phyloP scores from a whole-genome alignment of 164 flowering plant genomes.

The Houttuynia cordata region DNA sequence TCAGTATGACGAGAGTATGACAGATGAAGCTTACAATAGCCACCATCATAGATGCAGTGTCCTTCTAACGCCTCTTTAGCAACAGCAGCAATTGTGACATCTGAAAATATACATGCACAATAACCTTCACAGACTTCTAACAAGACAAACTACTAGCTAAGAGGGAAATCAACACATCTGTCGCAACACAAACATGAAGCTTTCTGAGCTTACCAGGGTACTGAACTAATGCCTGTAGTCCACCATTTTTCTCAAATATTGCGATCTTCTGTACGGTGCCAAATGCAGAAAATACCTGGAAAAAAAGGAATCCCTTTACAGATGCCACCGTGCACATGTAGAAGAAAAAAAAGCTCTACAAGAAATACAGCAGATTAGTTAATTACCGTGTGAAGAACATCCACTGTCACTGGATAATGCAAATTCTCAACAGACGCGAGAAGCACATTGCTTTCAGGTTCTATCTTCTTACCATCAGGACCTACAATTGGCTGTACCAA shows the following conservation, averaged over 20 bases:
- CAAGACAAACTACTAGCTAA: not conserved
- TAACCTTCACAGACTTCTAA: not conserved
- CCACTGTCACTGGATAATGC: slow-evolving; percentile 93
- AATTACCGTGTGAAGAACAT: slow-evolving; percentile 74
- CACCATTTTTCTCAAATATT: slow-evolving; percentile 94
- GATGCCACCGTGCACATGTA: not conserved
- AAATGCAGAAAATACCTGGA: slow-evolving; percentile 83
- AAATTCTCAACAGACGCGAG: slow-evolving; percentile 85
- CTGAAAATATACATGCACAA: slow-evolving; percentile 20
- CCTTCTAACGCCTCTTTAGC: slow-evolving; percentile 86
- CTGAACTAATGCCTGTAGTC: slow-evolving; percentile 73
- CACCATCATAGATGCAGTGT: slow-evolving; percentile 98
- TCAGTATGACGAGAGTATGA: slow-evolving; percentile 99
- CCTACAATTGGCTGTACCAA: slow-evolving; percentile 53
- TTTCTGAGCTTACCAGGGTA: slow-evolving; percentile 51
- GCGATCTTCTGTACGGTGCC: slow-evolving; percentile 89
- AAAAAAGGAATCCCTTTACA: slow-evolving; percentile 1
- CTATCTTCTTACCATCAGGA: slow-evolving; percentile 73
- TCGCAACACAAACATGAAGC: not conserved
- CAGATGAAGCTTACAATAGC: slow-evolving; percentile 99
- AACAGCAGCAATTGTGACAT: slow-evolving; percentile 57
- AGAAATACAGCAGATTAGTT: no score
- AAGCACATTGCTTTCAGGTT: slow-evolving; percentile 83
- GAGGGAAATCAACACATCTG: not conserved
- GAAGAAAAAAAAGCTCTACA: no score